Base-by-base conservation (phyloP, 441 rosid species). In the Populus tomentosa region DNA sequence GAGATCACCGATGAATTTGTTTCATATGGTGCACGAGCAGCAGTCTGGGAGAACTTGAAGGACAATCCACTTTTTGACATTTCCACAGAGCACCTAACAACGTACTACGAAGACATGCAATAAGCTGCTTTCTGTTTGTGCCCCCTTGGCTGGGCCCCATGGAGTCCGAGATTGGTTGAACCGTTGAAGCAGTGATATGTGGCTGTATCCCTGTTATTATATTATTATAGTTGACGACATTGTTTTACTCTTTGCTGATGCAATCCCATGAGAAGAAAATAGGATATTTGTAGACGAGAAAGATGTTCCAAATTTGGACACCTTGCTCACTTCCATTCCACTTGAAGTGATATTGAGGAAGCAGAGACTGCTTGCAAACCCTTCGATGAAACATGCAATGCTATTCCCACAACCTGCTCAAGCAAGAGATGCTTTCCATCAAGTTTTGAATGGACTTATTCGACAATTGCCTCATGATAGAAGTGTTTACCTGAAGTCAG, bases 31-130 rank as follows among this genome's bases (percentile, higher is more conserved):
- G 99, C 99, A 69, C 84, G 99, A 80, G 97, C 98, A 38, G 97
- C 98, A 9, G 99, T 95, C 66, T 95, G 98, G 97, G 99, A 95
- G 85, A 95, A 93, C 80, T 95, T 95, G 83, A 95, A 92, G 84
- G 87, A 92, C 88, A 95, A 95, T 78, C 97, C 91, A 1, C 85
- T 93, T 4, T 93, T 95, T 67, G 98, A 95, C 86, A 91, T 95
- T 79, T 95, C 99, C 67, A 92, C 97, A 3, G 97, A 95, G 69
- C 98, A 93, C 78, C 99, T 97, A 38, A 85, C 93, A 6, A 95
- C 97, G 20, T 95, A 93, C 79, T 95, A 95, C 4, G 97, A 95
- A 89, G 99, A 95, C 84, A 95, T 95, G 99, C 98, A 95, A 74
- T 85, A 95, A 76, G 86, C 98, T 42, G 87, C 91, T 50, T 93